Base-by-base conservation (phyloP, 805 yeast genomes). In the Candida ficus region DNA sequence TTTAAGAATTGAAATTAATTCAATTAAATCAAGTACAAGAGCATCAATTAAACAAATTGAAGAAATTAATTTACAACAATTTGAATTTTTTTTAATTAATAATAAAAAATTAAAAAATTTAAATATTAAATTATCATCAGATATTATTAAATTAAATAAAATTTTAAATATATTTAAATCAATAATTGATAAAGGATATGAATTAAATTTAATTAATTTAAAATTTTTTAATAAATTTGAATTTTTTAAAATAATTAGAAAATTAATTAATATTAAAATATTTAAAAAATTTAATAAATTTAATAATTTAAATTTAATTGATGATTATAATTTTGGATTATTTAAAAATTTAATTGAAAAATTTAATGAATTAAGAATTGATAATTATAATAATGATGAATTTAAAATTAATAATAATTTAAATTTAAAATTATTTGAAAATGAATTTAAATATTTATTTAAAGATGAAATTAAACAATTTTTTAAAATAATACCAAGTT, bases 281-380 rank as follows among this genome's bases (percentile, higher is more conserved):
- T 33, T 45, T 33, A 42, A 41, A 25, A 38, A 38, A 26, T 42
- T 43, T 20, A 32, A 37, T n/a, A 36, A 33, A 6, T 44, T 44
- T 20, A 28, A 38, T 9, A 33, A 43, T 29, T 20, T 41, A 9
- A 39, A 38, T 12, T 33, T 42, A 20, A 33, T 50, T 11, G 56
- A 53, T 38, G 54, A 53, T 38, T 37, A 33, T n/a, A 42, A 46
- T 17, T 52, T 40, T 37, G 39, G 42, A 5, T 13, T 37, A 11
- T 46, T 47, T 4, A 52, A 50, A 29, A 37, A 31, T 7, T 18
- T 53, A 4, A 27, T 44, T 18, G 57, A 53, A 38, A 36, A 35
- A 18, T 43, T 53, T 29, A 53, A 52, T 33, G 30, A 48, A 3
- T 26, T 44, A 12, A 44, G 55, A 30, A 16, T 46, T 16, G 56